These are phyloP conservation scores for Saccharomycodes ludwigii DNA, from an alignment of 805 yeast species.

Conservation along the genomic window DNA sequence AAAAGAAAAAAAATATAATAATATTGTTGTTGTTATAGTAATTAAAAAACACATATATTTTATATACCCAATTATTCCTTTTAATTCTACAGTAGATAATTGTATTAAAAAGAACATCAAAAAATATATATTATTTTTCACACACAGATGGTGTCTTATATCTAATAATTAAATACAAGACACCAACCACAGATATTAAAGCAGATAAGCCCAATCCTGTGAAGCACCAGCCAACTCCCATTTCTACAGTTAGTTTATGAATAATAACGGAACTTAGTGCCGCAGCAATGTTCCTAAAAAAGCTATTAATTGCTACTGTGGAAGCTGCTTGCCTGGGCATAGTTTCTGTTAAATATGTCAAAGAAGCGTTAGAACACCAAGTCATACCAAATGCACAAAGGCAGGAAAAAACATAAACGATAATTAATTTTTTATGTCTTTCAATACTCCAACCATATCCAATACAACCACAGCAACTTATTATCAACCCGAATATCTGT, in stretches of 20 bases:
- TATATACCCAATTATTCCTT: too few species aligned
- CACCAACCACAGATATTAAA: constrained; percentile 15
- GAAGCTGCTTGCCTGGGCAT: constrained; percentile 39
- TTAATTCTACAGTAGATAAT: too few species aligned
- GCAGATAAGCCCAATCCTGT: constrained; percentile 34
- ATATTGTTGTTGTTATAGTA: neutral
- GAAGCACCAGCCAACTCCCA: constrained; percentile 45
- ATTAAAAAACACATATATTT: too few species aligned
- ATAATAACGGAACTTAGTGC: constrained; percentile 39
- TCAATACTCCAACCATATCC: constrained; percentile 44
- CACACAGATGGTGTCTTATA: too few species aligned
- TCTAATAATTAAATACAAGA: constrained; percentile 14
- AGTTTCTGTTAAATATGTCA: constrained; percentile 42
- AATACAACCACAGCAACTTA: constrained; percentile 32
- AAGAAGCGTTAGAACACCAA: constrained; percentile 40
- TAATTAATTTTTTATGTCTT: constrained; percentile 25
- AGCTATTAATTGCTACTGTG: constrained; percentile 40
- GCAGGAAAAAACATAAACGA: constrained; percentile 32
- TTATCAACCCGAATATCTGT: constrained; percentile 31
- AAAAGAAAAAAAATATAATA: neutral
- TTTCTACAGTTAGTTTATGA: constrained; percentile 20
- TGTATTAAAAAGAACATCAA: too few species aligned
- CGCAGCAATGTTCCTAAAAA: constrained; percentile 41
- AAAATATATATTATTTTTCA: too few species aligned
- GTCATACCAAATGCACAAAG: constrained; percentile 42